Evolutionary conservation across 306 rosid genomes (phyloP), one percentile per base, ranked within the genome.

Genomic region (Prunus mume): DNA sequence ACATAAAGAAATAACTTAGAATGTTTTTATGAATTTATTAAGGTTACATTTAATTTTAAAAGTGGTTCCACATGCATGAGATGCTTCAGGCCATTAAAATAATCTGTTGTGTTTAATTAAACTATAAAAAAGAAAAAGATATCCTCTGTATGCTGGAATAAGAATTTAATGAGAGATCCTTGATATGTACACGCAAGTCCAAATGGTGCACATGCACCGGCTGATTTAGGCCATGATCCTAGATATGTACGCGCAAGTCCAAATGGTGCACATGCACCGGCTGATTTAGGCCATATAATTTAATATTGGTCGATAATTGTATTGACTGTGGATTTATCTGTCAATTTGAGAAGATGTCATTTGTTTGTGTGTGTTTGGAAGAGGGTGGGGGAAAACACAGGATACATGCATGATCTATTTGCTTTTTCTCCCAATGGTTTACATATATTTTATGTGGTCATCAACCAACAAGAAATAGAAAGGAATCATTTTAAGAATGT

Each of bases 141-240:
- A 69, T 69, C 49, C 76, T 69, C 19, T 47, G 17, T 27, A 11
- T 32, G 9, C 47, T 63, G 60, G 70, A 51, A 49, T 60, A 60
- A 46, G 46, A 50, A 57, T 69, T 65, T 12, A 25, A 49, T 52
- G 62, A 62, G 54, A n/a, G 72, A 73, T 41, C 87, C 81, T 50
- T 57, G 71, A 79, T 55, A 11, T 45, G 20, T 38, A 51, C 85
- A 63, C 81, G 55, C 78, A 74, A 43, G 65, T 79, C 84, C 76
- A 81, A 75, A 65, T 74, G 80, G 77, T 77, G 86, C 87, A 81
- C 88, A 79, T 90, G 90, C 80, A 65, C 77, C 64, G 77, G 76
- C 75, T 76, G 20, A 72, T 73, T 75, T 75, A 8, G 74, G 80
- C 60, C 63, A 72, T 79, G 72, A 73, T 41, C 87, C 81, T 50